Conservation (phyloP, 345 rosid species). For the Syzygium jambos region DNA sequence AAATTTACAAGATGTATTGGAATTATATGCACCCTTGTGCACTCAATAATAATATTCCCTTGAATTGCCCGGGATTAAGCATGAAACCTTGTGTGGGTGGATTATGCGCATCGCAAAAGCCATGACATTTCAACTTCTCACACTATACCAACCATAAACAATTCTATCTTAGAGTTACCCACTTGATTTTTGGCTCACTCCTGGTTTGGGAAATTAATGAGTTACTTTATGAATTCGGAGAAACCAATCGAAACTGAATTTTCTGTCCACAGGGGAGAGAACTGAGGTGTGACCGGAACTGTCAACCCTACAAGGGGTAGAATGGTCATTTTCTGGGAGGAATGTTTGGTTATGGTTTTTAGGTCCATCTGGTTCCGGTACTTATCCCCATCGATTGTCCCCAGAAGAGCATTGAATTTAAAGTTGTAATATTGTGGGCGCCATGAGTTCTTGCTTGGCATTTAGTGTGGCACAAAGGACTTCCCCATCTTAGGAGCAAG, state of each 20-base stretch:
- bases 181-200: background rate
- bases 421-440: background rate
- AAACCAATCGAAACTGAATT: background rate
- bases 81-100: background rate
- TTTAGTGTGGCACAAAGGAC: background rate
- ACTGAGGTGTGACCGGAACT: background rate
- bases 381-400: background rate
- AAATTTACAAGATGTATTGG: accelerated
- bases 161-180: background rate
- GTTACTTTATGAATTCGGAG: background rate
- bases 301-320: background rate
- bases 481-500: background rate
- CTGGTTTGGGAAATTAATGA: background rate
- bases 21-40: background rate
- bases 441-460: background rate
- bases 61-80: background rate
- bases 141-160: accelerated
- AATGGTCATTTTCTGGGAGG: background rate
- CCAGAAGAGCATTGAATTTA: background rate
- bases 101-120: background rate
- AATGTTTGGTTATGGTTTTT: background rate
- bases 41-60: background rate
- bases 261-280: background rate
- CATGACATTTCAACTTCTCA: background rate
- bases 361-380: background rate